phyloP scores from a whole-genome alignment of 2,329 filamentous ascomycete genomes.

The Colletotrichum sp. region DNA sequence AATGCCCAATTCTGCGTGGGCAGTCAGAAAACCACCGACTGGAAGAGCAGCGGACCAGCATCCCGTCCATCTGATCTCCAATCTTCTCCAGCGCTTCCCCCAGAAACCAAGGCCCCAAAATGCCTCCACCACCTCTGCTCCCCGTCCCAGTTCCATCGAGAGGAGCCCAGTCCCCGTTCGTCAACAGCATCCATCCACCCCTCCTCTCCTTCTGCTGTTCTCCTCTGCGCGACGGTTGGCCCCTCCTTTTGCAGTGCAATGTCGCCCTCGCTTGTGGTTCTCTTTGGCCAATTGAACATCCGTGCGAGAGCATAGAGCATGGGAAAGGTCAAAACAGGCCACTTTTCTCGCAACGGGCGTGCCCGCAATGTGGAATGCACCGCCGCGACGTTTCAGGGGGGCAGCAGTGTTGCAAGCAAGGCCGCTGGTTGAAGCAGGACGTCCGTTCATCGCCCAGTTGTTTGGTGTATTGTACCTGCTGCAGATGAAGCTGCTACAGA shows the following conservation, averaged over 20 bases:
- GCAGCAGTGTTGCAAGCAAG: constrained; percentile 9
- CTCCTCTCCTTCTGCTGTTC: background rate
- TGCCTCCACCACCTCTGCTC: background rate
- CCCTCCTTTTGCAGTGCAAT: background rate
- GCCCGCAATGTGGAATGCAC: background rate
- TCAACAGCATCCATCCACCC: background rate
- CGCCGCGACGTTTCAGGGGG: constrained; percentile 17
- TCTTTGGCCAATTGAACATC: background rate
- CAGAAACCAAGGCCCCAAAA: background rate
- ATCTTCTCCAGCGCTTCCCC: background rate
- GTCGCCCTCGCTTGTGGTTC: background rate
- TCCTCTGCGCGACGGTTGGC: background rate
- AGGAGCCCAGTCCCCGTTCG: background rate
- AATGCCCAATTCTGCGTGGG: background rate
- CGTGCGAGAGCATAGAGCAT: background rate
- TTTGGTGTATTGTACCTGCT: background rate
- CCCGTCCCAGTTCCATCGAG: background rate
- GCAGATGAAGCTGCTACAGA: background rate
- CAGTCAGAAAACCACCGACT: background rate
- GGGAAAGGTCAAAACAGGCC: constrained; percentile 6
- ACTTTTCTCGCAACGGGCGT: background rate
- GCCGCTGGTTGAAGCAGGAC: background rate
- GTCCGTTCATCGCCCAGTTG: background rate
- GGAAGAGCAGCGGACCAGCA: background rate
- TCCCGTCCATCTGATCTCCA: background rate